Evolutionary conservation across 257 asterid species (phyloP), one percentile per base, ranked within the genome.

Genomic region (Solanum commersonii): DNA sequence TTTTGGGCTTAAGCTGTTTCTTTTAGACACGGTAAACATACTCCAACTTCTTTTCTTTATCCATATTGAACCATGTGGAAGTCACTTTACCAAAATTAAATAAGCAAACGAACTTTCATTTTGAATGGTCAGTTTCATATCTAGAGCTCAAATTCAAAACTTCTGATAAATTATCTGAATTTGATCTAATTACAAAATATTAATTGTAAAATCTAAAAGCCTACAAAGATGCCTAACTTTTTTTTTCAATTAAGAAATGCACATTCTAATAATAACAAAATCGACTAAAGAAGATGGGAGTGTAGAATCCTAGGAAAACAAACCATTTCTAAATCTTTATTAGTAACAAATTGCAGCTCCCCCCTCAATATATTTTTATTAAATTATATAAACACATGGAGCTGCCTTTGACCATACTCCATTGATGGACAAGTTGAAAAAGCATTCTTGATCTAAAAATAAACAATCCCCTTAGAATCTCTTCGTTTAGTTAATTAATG

Each of bases 381-480:
- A 35, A 87, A 37, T 46, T 84, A 67, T 79, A 87, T 84, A 83
- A 87, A 79, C 92, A 89, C 93, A 92, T 90, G 95, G 89, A 87
- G 89, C 84, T 90, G 86, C 89, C 90, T 88, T 91, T 88, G 88
- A 91, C 91, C 72, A 86, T 77, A 90, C 88, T 87, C 52, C 72
- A 81, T 35, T n/a, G 70, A 87, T 42, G 83, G 79, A 78, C 88
- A 87, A 76, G 77, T 65, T 72, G 87, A 79, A 87, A 72, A 44
- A 87, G 56, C 42, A 67, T 85, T 67, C 20, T 88, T 86, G 63
- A 90, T 90, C 84, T 33, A 71, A 10, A 86, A 38, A 84, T 90
- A 88, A 89, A 89, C 84, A 88, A 88, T 88, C 59, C 8, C 52
- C 81, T 76, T 40, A 91, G 83, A 90, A 89, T 72, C 85, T 81